Evolutionary conservation across 768 basidiomycete genomes (phyloP).

Genomic region (Kwoniella sp.): DNA sequence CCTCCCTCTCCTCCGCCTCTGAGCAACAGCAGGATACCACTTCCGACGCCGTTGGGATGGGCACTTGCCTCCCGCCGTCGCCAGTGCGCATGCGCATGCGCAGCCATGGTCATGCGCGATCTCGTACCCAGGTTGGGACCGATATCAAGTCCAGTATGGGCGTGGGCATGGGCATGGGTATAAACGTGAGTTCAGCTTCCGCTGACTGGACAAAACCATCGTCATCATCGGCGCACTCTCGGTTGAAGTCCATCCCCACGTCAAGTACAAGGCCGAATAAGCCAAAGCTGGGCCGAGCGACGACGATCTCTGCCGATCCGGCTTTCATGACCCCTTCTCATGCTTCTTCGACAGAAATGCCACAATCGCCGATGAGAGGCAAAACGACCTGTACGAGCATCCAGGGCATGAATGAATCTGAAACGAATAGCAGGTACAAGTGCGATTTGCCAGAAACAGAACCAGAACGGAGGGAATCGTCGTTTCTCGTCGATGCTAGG

Average conservation of each 20-base stretch:
- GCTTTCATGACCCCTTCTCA: neutral
- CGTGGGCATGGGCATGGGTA: no score
- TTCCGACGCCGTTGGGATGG: neutral
- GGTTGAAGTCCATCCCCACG: no score
- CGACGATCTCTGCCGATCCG: constrained; percentile 5
- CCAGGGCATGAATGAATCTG: no score
- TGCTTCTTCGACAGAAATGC: neutral
- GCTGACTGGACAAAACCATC: no score
- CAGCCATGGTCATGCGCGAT: neutral
- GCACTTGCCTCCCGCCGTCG: neutral
- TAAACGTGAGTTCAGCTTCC: no score
- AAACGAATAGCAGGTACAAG: no score
- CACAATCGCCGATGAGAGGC: neutral
- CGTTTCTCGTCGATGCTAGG: neutral
- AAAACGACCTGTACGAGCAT: no score
- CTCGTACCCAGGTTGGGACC: neutral
- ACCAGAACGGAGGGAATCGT: neutral
- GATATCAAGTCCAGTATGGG: neutral
- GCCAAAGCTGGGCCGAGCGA: constrained; percentile 8
- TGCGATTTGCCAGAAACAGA: no score
- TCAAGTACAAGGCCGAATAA: no score
- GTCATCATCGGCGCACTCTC: no score
- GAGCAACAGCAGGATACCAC: neutral
- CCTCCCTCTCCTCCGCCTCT: constrained; percentile 1
- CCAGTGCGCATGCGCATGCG: neutral